These are phyloP conservation scores for Aspergillus taichungensis DNA, from an alignment of 495 filamentous ascomycete genomes.

Conservation along the genomic window DNA sequence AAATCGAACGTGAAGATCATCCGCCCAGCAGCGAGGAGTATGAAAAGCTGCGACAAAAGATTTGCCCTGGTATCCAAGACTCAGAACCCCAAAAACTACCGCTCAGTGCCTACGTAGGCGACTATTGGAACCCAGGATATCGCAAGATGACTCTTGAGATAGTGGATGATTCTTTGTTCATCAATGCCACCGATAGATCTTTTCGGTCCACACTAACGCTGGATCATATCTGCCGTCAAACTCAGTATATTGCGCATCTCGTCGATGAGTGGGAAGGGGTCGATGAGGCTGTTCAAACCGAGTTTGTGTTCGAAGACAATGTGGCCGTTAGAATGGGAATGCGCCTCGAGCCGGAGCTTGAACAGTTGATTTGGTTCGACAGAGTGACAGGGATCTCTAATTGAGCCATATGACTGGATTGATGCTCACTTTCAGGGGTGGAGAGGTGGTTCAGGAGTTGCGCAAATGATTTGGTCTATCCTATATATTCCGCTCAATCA, in stretches of 20 bases:
- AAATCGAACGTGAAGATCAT: neutral
- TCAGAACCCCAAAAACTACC: conserved; percentile 1
- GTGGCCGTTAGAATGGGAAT: conserved; percentile 15
- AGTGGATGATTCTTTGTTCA: conserved; percentile 18
- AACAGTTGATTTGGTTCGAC: conserved; percentile 23
- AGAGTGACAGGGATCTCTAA: conserved; percentile 3
- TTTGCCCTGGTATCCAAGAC: neutral
- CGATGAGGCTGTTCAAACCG: conserved; percentile 4
- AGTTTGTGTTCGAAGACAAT: conserved; percentile 15
- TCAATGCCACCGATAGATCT: conserved; percentile 27
- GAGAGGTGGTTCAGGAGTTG: too few relatives aligned
- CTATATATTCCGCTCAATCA: too few relatives aligned
- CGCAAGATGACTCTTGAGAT: conserved; percentile 8
- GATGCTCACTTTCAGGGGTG: too few relatives aligned
- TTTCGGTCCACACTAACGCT: conserved; percentile 12
- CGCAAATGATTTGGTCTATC: too few relatives aligned
- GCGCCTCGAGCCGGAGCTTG: conserved; percentile 8
- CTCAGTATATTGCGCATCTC: conserved; percentile 3
- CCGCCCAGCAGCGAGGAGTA: neutral
- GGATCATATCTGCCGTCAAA: conserved; percentile 2
- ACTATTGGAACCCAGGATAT: conserved; percentile 14
- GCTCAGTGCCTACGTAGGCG: conserved; percentile 5
- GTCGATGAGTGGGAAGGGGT: conserved; percentile 1
- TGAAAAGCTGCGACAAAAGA: conserved; percentile 1
- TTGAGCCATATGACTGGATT: too few relatives aligned